A percentile compares a stretch with the other conserved stretches of the same genome.
Evolutionary conservation across 108 stramenopile species (phyloP).

Genomic region (Cyclotella atomus): DNA sequence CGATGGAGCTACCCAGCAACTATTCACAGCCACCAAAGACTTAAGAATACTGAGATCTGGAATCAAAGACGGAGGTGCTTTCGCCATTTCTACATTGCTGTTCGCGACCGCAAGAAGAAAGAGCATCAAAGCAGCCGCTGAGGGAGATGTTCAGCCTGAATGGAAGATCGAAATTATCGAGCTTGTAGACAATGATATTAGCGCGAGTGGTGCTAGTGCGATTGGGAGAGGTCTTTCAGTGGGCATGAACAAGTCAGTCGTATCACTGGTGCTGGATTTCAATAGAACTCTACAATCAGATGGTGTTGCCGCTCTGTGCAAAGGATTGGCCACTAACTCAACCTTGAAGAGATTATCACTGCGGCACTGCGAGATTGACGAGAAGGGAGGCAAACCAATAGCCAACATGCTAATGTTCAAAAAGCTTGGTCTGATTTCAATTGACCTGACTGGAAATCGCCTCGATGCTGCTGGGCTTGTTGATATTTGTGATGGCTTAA

Average conservation of each 20-base stretch:
- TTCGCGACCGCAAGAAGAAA: conserved; percentile 37
- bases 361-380: conserved; percentile 52
- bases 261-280: conserved; percentile 60
- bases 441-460: conserved; percentile 51
- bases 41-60: conserved; percentile 50
- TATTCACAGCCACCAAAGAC: conserved; percentile 51
- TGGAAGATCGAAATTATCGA: conserved; percentile 58
- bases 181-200: conserved; percentile 52
- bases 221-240: conserved; percentile 52
- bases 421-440: conserved; percentile 27
- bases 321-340: conserved; percentile 60
- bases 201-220: conserved; percentile 42
- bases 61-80: conserved; percentile 60
- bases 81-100: conserved; percentile 49
- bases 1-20: conserved; percentile 19
- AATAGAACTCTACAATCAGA: conserved; percentile 48
- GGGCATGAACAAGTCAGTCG: conserved; percentile 51
- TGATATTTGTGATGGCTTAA: conserved; percentile 47
- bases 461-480: conserved; percentile 44
- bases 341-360: conserved; percentile 58
- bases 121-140: conserved; percentile 13
- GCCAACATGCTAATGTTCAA: conserved; percentile 53
- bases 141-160: conserved; percentile 22
- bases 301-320: conserved; percentile 55
- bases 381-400: conserved; percentile 45